Evolutionary conservation across 1,284 basidiomycete species (phyloP).

Genomic region (Lentinula novae-zelandiae): DNA sequence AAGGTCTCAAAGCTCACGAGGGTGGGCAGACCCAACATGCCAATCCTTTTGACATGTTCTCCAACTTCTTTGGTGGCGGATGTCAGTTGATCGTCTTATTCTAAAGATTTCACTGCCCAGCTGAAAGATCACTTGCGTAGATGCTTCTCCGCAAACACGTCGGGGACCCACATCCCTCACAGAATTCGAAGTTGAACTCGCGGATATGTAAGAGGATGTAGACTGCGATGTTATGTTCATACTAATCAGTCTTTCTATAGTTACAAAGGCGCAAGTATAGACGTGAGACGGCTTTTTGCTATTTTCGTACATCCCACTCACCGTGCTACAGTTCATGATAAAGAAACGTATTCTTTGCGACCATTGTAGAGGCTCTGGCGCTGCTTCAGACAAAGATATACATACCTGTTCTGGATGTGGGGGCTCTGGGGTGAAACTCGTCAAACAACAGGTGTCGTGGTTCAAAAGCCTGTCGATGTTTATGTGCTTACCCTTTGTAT

Average conservation of each 20-base stretch:
- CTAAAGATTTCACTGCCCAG: not conserved
- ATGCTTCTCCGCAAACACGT: constrained; percentile 60
- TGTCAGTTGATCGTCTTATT: constrained; percentile 35
- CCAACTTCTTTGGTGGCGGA: constrained; percentile 84
- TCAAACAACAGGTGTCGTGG: constrained; percentile 68
- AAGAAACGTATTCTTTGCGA: constrained; percentile 89
- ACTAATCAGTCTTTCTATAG: constrained; percentile 28
- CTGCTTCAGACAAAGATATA: constrained; percentile 83
- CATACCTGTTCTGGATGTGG: constrained; percentile 77
- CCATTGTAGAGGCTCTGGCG: constrained; percentile 89
- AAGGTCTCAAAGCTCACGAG: constrained; percentile 86
- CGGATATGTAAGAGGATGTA: constrained; percentile 65
- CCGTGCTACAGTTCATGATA: constrained; percentile 71
- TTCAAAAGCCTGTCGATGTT: not conserved
- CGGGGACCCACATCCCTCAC: constrained; percentile 81
- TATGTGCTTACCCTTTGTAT: constrained; percentile 32
- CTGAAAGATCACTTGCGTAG: constrained; percentile 21
- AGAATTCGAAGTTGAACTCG: constrained; percentile 84
- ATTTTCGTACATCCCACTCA: not conserved
- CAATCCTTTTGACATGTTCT: constrained; percentile 95
- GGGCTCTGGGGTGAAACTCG: constrained; percentile 81
- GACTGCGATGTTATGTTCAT: not conserved
- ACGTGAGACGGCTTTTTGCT: constrained; percentile 44
- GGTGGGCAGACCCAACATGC: constrained; percentile 62
- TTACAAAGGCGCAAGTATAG: constrained; percentile 78